These are phyloP conservation scores for Russula abietina DNA, from an alignment of 768 basidiomycete genomes.

Conservation along the genomic window DNA sequence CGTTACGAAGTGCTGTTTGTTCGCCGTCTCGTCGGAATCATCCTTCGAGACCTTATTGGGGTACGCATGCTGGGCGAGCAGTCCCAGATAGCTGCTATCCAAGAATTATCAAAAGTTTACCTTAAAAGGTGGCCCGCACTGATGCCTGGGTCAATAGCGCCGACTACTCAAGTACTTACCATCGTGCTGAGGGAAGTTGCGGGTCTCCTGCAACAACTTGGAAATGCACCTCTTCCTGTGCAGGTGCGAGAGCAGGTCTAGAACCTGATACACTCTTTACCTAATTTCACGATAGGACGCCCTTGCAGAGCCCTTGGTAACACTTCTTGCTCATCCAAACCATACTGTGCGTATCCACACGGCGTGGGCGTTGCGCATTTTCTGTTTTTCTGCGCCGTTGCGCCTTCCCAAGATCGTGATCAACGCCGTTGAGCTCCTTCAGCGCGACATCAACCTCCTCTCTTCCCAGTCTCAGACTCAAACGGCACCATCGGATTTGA, in stretches of 20 bases:
- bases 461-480: slow-evolving; percentile 45
- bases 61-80: slow-evolving; percentile 88
- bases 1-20: slow-evolving; percentile 72
- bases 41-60: slow-evolving; percentile 83
- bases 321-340: slow-evolving; percentile 79
- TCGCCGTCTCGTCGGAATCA: slow-evolving; percentile 64
- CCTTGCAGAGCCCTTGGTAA: slow-evolving; percentile 76
- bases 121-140: slow-evolving; percentile 90
- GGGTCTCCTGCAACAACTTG: slow-evolving; percentile 79
- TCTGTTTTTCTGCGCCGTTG: slow-evolving; percentile 85
- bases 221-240: slow-evolving; percentile 85
- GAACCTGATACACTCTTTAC: neutral
- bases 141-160: slow-evolving; percentile 77
- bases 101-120: slow-evolving; percentile 75
- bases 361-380: slow-evolving; percentile 82
- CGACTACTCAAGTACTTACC: slow-evolving; percentile 59
- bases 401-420: slow-evolving; percentile 76
- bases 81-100: slow-evolving; percentile 86
- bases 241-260: slow-evolving; percentile 42
- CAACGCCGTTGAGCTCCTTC: slow-evolving; percentile 71
- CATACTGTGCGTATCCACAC: slow-evolving; percentile 83
- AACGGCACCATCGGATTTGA: slow-evolving; percentile 62
- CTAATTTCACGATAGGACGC: slow-evolving; percentile 46
- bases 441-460: slow-evolving; percentile 72
- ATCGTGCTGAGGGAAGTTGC: slow-evolving; percentile 80